These are phyloP conservation scores for Centrapalus pauciflorus DNA, from an alignment of 129 eudicot genomes.

Conservation along the genomic window DNA sequence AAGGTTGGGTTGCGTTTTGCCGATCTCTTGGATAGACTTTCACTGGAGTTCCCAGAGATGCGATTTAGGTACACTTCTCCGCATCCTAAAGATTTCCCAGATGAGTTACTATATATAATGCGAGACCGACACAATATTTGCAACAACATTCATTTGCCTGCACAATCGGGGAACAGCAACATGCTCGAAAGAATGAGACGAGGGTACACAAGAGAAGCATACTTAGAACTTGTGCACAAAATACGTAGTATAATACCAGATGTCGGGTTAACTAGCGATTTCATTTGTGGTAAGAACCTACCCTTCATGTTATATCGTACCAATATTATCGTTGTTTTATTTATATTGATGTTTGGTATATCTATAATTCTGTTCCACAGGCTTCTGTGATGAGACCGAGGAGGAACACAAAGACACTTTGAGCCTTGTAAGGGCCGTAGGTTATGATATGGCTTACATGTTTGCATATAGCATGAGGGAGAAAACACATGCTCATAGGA, in stretches of 20 bases:
- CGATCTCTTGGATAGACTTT: conserved; percentile 83
- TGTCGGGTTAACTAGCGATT: conserved; percentile 93
- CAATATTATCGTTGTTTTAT: not conserved
- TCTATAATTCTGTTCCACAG: conserved; percentile 41
- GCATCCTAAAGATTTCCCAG: conserved; percentile 98
- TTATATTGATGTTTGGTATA: not conserved
- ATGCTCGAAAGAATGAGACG: conserved; percentile 93
- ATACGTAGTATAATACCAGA: conserved; percentile 82
- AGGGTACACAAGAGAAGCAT: conserved; percentile 92
- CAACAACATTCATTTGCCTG: conserved; percentile 92
- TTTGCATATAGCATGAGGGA: conserved; percentile 99
- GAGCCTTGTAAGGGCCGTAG: conserved; percentile 65
- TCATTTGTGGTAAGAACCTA: conserved; percentile 82
- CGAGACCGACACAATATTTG: conserved; percentile 80
- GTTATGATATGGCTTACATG: conserved; percentile 99
- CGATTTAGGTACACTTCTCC: conserved; percentile 98
- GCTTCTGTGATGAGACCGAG: conserved; percentile 95
- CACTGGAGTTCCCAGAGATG: conserved; percentile 89
- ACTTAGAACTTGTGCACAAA: conserved; percentile 87
- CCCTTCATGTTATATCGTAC: not conserved
- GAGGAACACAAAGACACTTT: conserved; percentile 84
- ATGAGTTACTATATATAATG: conserved; percentile 81
- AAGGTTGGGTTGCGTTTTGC: conserved; percentile 84
- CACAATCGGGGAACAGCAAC: conserved; percentile 88
- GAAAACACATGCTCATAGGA: conserved; percentile 97